Evolutionary conservation across 176 grass and related monocot species (phyloP), one percentile per base, ranked within the genome.

Genomic region (Oryza coarctata): DNA sequence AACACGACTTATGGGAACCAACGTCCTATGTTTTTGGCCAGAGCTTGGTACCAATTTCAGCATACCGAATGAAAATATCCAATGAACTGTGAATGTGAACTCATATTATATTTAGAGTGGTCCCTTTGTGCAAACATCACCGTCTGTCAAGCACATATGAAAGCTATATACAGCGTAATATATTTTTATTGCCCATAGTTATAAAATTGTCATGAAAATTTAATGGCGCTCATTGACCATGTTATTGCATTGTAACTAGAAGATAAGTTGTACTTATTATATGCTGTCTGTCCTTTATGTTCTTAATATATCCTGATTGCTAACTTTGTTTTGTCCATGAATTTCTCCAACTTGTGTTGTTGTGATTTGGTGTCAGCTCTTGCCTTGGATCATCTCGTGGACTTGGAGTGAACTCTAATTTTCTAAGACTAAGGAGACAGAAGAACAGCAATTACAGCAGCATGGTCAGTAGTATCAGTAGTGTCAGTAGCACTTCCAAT

Each of bases 401-500:
- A 75, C 81, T 91, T 84, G 92, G 92, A 50, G 72, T 89, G 43
- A 94, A 92, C 32, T 95, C 86, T 64, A 93, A 83, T 88, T 86
- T 85, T 79, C 80, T 95, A 78, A 91, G 89, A 80, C 76, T 93
- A 50, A 90, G 78, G 86, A 92, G 92, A 68, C 78, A 88, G 30
- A 83, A 86, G 30, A 93, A 93, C 36, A 90, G 77, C 65, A 98
- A 88, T 55, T 80, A 80, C 80, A 95, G 86, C 52, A 88, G 87
- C 85, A 87, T 80, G 64, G 80, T 39, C 50, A 95, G 90, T 87
- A 98, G 95, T 94, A 83, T 93, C 47, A 98, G 95, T 64, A 93
- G 92, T 77, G 89, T 95, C 45, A 95, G 96, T 82, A 91, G 93
- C 84, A 90, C 90, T 75, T 91, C 88, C 31, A 90, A 90, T 84